Evolutionary conservation across 495 filamentous ascomycete species (phyloP), one percentile per base, ranked within the genome.

Genomic region (Clohesyomyces aquaticus): DNA sequence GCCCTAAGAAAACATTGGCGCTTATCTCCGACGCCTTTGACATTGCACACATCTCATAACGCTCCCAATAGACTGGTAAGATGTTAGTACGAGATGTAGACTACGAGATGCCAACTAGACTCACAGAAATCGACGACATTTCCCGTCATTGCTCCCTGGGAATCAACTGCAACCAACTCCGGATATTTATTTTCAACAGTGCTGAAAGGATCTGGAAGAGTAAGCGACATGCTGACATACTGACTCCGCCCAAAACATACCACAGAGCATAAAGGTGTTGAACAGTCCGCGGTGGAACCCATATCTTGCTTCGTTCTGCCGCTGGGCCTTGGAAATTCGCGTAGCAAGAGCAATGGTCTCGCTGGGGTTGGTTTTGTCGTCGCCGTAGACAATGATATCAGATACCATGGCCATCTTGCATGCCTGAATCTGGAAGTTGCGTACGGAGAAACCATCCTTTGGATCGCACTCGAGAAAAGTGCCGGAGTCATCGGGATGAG

Each of bases 381-480:
- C 88, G 8, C 89, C 89, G 75, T 98, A 98, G 12, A 98, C 82
- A 16, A 98, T 81, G 65, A 98, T 90, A 72, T 98, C 94, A 3
- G 91, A 94, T 23, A 96, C 81, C 61, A 88, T 86, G 28, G 93
- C 91, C 70, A 90, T 79, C 73, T 98, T 98, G 41, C 88, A 90
- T 1, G 91, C 85, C 71, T 98, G 94, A 45, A 98, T 97, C 70
- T 98, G 94, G 69, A 98, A 98, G 74, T 98, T 98, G 22, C 94
- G 85, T 10, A 91, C 87, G 22, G 83, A 87, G 66, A 91, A 91
- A 12, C 94, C 94, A 62, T 94, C 89, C 26, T 76, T 83, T 1
- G 94, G 94, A 70, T 98, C 94, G 18, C 87, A 81, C 26, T 90
- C 79, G 80, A 90, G 56, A 78, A 97, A 88, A 75, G 88, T 74